Evolutionary conservation across 306 rosid genomes (phyloP).

Genomic region (Canavalia gladiata): DNA sequence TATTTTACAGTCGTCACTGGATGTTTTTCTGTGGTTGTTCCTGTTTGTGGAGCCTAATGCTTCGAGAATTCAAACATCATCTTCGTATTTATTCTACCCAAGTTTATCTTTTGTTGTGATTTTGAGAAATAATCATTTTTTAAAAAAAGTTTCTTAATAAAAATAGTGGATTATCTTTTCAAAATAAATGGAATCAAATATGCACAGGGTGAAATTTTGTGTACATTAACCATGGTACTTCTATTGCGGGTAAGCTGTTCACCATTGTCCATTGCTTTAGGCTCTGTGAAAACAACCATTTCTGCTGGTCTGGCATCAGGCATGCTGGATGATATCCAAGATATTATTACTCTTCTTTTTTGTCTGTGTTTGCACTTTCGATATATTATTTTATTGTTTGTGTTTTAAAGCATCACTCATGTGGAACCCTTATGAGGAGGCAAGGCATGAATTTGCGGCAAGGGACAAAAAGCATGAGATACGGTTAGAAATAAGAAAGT

Average conservation of each 20-base stretch:
- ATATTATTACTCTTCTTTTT: slow-evolving; percentile 37
- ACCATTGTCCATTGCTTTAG: slow-evolving; percentile 50
- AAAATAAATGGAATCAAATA: no score
- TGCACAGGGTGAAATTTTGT: background rate
- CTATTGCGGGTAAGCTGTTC: slow-evolving; percentile 44
- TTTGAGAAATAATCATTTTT: no score
- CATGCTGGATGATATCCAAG: slow-evolving; percentile 39
- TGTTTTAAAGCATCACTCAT: slow-evolving; percentile 55
- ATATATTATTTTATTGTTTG: slow-evolving; percentile 60
- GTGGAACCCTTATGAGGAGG: slow-evolving; percentile 78
- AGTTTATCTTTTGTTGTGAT: slow-evolving; percentile 2
- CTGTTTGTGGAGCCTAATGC: slow-evolving; percentile 28
- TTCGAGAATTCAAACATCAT: background rate
- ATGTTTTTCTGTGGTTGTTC: slow-evolving; percentile 3
- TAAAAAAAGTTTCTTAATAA: no score
- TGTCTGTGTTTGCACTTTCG: slow-evolving; percentile 52
- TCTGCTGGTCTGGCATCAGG: slow-evolving; percentile 48
- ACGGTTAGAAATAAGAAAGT: slow-evolving; percentile 67
- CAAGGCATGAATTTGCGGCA: slow-evolving; percentile 89
- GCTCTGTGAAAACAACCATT: slow-evolving; percentile 46
- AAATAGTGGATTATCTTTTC: no score
- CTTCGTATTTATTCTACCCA: background rate
- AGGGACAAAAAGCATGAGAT: slow-evolving; percentile 86
- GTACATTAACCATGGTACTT: slow-evolving; percentile 48
- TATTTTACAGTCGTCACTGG: slow-evolving; percentile 14